A percentile compares a stretch with the other conserved stretches of the same genome.
These are phyloP conservation scores for Leptographium lundbergii DNA, from an alignment of 2,329 filamentous ascomycete genomes.

Conservation along the genomic window DNA sequence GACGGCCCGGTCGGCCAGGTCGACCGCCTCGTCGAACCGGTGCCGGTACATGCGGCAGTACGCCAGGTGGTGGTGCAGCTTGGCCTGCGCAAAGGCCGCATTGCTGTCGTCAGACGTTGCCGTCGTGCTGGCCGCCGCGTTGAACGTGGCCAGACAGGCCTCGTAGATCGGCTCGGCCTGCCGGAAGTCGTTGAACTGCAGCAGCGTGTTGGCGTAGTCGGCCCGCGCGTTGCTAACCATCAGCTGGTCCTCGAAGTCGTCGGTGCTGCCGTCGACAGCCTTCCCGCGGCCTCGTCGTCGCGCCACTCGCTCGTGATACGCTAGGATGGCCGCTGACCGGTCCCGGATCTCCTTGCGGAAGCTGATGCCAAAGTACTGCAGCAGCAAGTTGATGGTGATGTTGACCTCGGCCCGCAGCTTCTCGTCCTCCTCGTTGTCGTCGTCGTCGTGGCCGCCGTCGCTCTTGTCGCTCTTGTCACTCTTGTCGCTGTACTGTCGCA, in stretches of 20 bases:
- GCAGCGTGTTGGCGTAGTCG: constrained; percentile 12
- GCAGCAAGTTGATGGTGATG: constrained; percentile 9
- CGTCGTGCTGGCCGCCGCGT: neutral
- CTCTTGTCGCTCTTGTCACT: neutral
- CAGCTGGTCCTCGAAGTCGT: constrained; percentile 1
- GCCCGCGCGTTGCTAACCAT: constrained; percentile 7
- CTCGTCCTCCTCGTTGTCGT: neutral
- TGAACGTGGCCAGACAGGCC: constrained; percentile 7
- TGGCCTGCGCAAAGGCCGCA: constrained; percentile 9
- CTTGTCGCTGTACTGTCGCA: neutral
- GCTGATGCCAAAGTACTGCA: constrained; percentile 11
- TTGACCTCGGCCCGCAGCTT: constrained; percentile 7
- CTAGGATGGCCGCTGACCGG: constrained; percentile 6
- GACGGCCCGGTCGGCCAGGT: constrained; percentile 1
- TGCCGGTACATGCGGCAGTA: constrained; percentile 11
- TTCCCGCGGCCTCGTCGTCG: neutral
- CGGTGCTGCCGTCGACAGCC: neutral
- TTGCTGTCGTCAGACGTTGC: neutral
- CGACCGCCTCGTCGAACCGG: constrained; percentile 6
- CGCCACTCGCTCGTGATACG: constrained; percentile 4
- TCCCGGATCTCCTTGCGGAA: constrained; percentile 10
- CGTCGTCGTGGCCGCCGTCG: neutral
- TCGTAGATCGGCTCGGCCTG: constrained; percentile 9
- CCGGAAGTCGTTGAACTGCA: constrained; percentile 11
- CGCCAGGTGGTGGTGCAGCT: constrained; percentile 11